Conservation (phyloP, 306 rosid species). For the Coriaria nepalensis region DNA sequence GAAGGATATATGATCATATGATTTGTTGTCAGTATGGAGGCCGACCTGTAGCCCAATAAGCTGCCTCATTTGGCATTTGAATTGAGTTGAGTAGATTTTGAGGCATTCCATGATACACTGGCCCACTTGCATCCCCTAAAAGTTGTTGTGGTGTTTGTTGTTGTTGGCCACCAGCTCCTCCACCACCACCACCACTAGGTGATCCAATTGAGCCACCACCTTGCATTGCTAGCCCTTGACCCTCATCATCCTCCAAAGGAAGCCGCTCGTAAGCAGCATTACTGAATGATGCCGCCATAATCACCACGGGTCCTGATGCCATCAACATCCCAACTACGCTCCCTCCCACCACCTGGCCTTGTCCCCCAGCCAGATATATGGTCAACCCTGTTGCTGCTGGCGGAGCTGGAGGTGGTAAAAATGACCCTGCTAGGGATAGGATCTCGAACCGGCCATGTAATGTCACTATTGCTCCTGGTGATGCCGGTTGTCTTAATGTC, state of each 20-base stretch:
- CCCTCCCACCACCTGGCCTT: slow-evolving; percentile 94
- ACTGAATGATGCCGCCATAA: slow-evolving; percentile 91
- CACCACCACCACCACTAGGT: slow-evolving; percentile 28
- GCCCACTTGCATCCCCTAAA: slow-evolving; percentile 42
- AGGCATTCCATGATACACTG: slow-evolving; percentile 61
- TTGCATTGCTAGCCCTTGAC: slow-evolving; percentile 30
- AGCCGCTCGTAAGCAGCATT: slow-evolving; percentile 97
- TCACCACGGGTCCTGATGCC: slow-evolving; percentile 84
- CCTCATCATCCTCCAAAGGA: slow-evolving; percentile 79
- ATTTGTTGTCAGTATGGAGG: slow-evolving; percentile 47
- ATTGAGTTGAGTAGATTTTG: slow-evolving; percentile 71
- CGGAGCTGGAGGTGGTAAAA: slow-evolving; percentile 87
- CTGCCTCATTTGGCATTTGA: slow-evolving; percentile 65
- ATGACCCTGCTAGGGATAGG: slow-evolving; percentile 69
- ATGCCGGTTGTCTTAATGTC: slow-evolving; percentile 73
- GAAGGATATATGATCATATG: neutral
- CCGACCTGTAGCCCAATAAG: slow-evolving; percentile 63
- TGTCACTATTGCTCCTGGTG: slow-evolving; percentile 67
- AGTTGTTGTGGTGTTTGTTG: slow-evolving; percentile 36
- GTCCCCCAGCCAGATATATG: slow-evolving; percentile 78
- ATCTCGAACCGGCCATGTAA: slow-evolving; percentile 91
- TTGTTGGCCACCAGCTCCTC: slow-evolving; percentile 16
- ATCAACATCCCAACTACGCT: slow-evolving; percentile 60
- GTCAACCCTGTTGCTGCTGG: slow-evolving; percentile 76
- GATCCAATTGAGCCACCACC: slow-evolving; percentile 47